A percentile compares a stretch with the other conserved stretches of the same genome.
Conservation (phyloP, 2,329 filamentous ascomycete species). For the Huntiella bhutanensis region DNA sequence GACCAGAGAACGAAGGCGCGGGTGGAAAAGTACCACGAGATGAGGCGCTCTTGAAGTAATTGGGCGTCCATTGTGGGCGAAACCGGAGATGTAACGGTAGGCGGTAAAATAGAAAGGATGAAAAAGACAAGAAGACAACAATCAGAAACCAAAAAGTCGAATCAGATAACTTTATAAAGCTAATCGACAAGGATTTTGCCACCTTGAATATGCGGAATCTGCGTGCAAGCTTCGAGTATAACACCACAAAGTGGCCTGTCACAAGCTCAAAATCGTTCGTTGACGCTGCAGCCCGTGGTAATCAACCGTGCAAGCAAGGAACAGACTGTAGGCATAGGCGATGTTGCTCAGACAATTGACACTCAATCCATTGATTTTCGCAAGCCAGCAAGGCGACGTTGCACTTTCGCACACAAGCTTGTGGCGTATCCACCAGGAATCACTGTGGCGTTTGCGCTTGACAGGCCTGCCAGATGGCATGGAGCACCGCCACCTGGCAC, state of each 20-base stretch:
- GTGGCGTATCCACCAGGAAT: too few species aligned
- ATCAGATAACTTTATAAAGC: background rate
- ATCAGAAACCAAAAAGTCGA: conserved; percentile 9
- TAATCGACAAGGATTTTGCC: too few species aligned
- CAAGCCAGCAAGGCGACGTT: too few species aligned
- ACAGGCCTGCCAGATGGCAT: too few species aligned
- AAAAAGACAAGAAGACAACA: background rate
- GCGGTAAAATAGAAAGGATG: background rate
- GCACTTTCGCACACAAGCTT: too few species aligned
- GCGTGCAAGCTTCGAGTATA: too few species aligned
- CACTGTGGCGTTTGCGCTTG: too few species aligned
- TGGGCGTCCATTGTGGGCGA: conserved; percentile 8
- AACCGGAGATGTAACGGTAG: background rate
- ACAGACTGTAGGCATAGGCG: background rate
- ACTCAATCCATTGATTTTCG: too few species aligned
- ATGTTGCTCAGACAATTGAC: conserved; percentile 1
- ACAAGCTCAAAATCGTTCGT: too few species aligned
- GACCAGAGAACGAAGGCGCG: conserved; percentile 29
- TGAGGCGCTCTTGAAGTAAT: conserved; percentile 8
- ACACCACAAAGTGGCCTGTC: too few species aligned
- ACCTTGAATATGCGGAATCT: too few species aligned
- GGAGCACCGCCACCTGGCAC: too few species aligned
- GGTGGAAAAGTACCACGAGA: conserved; percentile 21
- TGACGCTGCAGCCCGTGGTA: background rate
- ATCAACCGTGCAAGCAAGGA: background rate